A percentile compares a stretch with the other conserved stretches of the same genome.
phyloP scores from a whole-genome alignment of 768 basidiomycete genomes.

The Leccinum pellstonianum region DNA sequence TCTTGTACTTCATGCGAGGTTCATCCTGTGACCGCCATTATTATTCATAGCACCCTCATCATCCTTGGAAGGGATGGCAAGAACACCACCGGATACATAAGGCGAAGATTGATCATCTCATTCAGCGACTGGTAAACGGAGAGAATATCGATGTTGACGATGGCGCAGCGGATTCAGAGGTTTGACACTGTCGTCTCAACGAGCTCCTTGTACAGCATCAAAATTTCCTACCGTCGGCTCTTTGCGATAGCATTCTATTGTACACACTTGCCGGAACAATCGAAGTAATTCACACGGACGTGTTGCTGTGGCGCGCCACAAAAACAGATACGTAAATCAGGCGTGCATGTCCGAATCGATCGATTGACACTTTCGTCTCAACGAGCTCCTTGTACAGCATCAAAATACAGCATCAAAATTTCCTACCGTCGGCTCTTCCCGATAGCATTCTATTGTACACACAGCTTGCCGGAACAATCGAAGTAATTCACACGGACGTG shows the following conservation, averaged over 20 bases:
- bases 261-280: constrained; percentile 8
- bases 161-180: constrained; percentile 26
- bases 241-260: constrained; percentile 13
- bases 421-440: neutral
- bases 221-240: neutral
- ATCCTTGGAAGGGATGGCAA: constrained; percentile 95
- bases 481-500: constrained; percentile 1
- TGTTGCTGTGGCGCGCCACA: neutral
- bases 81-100: constrained; percentile 90
- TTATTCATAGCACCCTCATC: constrained; percentile 66
- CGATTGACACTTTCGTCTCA: neutral
- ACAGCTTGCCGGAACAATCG: neutral
- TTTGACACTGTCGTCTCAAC: constrained; percentile 11
- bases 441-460: constrained; percentile 16
- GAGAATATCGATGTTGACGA: constrained; percentile 46
- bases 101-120: constrained; percentile 79
- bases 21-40: neutral
- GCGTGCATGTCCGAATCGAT: neutral
- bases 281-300: constrained; percentile 2
- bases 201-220: constrained; percentile 9
- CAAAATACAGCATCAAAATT: constrained; percentile 4
- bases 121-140: constrained; percentile 57
- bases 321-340: neutral
- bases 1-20: neutral
- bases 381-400: neutral